Evolutionary conservation across 73 alveolate species (phyloP), one percentile per base, ranked within the genome.

Genomic region (Diophrys sp.): DNA sequence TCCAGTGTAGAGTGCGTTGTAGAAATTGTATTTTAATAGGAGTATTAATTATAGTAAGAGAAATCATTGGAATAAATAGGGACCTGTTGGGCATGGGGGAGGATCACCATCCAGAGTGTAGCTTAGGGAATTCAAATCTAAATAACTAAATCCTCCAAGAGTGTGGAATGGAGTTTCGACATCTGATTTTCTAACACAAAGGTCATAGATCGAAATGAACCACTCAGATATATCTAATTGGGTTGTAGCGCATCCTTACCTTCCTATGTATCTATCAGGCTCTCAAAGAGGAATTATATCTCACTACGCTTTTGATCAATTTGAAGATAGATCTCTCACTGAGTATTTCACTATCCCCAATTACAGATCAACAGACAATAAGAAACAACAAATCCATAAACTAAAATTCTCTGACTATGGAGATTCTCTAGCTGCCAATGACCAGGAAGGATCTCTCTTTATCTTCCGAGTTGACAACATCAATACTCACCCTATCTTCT

Each of bases 201-300:
- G 87, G 25, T 29, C 79, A 0, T 18, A 29, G 1, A 32, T 30
- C 29, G 88, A 79, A 2, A 73, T 78, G 69, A 85, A 71, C 31
- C 93, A 85, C 74, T 74, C 54, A 5, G 93, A 85, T 28, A 57
- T 56, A 69, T 44, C 85, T 14, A 29, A 27, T 14, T 71, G 78
- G n/a, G 72, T 85, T n/a, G 85, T 78, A 23, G 33, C 89, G 29
- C 93, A 85, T 73, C 93, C 93, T 23, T 78, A 79, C 30, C 77
- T 85, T 0, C 93, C 93, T 2, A 75, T 85, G n/a, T 85, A 85
- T 62, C 67, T 85, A 55, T 69, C 93, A 0, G 88, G 93, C 2
- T 44, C 62, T 11, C 62, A 44, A 18, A 5, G 62, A 11, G 62
- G 62, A 44, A 44, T 44, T 11, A 44, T 44, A 44, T 44, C 62